Evolutionary conservation across 352 stramenopile genomes (phyloP).

Genomic region (Globisporangium radiosum): DNA sequence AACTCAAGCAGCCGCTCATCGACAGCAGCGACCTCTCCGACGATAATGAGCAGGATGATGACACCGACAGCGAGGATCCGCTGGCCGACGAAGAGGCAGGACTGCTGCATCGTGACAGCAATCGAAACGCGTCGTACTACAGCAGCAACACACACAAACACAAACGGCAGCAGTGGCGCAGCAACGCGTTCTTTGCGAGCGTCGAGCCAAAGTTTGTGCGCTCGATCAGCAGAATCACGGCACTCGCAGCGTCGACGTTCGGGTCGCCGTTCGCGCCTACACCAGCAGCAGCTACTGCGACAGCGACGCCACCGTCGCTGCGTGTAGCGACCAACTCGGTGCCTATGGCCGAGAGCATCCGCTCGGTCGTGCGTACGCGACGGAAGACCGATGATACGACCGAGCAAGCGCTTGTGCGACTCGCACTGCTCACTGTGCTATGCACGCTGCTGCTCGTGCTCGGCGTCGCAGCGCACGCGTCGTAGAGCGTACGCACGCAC

Average conservation of each 20-base stretch:
- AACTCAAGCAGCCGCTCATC: constrained; percentile 36
- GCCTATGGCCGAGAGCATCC: constrained; percentile 9
- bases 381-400: constrained; percentile 31
- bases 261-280: constrained; percentile 2
- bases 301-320: not conserved
- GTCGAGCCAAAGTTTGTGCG: constrained; percentile 23
- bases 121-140: not conserved
- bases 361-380: constrained; percentile 14
- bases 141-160: not conserved
- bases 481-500: not conserved
- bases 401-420: constrained; percentile 23
- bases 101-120: constrained; percentile 1
- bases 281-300: not conserved
- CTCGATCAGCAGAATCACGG: constrained; percentile 10
- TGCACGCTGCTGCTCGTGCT: constrained; percentile 28
- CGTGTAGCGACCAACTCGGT: constrained; percentile 2
- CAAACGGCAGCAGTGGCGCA: not conserved
- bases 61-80: constrained; percentile 9
- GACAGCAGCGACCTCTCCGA: constrained; percentile 7
- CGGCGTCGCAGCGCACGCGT: constrained; percentile 22
- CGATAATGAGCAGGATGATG: constrained; percentile 5
- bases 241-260: constrained; percentile 9
- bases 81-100: constrained; percentile 11
- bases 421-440: constrained; percentile 27
- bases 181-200: constrained; percentile 7